Conservation (phyloP, 1,284 basidiomycete species). For the Cutaneotrichosporon dermatis region DNA sequence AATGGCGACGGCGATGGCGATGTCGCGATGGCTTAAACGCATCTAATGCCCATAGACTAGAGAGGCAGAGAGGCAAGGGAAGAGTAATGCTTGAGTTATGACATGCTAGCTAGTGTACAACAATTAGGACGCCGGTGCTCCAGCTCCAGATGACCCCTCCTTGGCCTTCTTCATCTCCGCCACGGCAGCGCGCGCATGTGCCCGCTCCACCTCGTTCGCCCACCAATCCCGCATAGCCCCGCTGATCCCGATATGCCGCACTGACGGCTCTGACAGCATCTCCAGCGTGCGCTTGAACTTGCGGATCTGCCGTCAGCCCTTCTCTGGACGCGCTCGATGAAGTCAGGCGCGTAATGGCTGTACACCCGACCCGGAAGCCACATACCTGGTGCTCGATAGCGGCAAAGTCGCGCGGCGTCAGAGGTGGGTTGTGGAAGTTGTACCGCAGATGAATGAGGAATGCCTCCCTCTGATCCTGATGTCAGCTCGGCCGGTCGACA, state of each 20-base stretch:
- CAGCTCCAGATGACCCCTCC: neutral
- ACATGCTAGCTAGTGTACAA: slow-evolving; percentile 12
- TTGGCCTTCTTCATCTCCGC: slow-evolving; percentile 7
- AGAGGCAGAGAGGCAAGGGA: neutral
- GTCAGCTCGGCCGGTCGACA: neutral
- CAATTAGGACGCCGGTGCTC: neutral
- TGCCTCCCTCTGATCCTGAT: slow-evolving; percentile 16
- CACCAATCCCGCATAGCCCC: slow-evolving; percentile 47
- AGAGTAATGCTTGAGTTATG: slow-evolving; percentile 2
- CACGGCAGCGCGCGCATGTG: slow-evolving; percentile 15
- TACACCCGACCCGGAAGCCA: neutral
- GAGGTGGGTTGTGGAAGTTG: slow-evolving; percentile 44
- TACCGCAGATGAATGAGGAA: slow-evolving; percentile 47
- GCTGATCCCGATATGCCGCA: slow-evolving; percentile 39
- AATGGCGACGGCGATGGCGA: slow-evolving; percentile 56
- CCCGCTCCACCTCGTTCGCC: slow-evolving; percentile 29
- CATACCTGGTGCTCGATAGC: slow-evolving; percentile 50
- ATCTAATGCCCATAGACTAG: slow-evolving; percentile 38
- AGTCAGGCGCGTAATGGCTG: neutral
- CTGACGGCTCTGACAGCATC: slow-evolving; percentile 40
- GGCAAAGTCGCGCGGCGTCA: slow-evolving; percentile 43
- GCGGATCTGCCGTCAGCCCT: slow-evolving; percentile 34
- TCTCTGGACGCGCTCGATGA: neutral
- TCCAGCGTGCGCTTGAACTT: slow-evolving; percentile 44
- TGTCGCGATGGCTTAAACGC: slow-evolving; percentile 55